Conservation (phyloP, 2,329 filamentous ascomycete species). For the Arthrocladium fulminans region DNA sequence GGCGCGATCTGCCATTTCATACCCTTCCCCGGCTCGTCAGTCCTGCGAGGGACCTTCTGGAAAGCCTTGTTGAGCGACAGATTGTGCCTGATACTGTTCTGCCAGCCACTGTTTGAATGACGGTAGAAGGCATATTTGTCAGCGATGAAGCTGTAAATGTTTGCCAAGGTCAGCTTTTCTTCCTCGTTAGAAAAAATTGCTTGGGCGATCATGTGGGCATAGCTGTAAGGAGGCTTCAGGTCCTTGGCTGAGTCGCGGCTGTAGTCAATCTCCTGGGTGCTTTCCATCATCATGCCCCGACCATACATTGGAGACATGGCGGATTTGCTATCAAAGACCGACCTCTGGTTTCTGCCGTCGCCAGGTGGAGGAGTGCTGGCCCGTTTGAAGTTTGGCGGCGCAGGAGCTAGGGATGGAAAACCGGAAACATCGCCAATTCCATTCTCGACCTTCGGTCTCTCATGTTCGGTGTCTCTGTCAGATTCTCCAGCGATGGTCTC, state of each 20-base stretch:
- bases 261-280: slow-evolving; percentile 45
- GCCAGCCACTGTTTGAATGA: slow-evolving; percentile 79
- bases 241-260: slow-evolving; percentile 78
- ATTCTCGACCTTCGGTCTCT: slow-evolving; percentile 11
- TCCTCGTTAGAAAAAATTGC: slow-evolving; percentile 81
- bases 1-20: slow-evolving; percentile 98
- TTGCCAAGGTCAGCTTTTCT: slow-evolving; percentile 80
- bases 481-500: slow-evolving; percentile 32
- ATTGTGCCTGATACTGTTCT: slow-evolving; percentile 97
- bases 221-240: slow-evolving; percentile 91
- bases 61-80: slow-evolving; percentile 91
- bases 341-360: slow-evolving; percentile 23
- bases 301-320: slow-evolving; percentile 42
- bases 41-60: slow-evolving; percentile 82
- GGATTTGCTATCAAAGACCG: slow-evolving; percentile 28
- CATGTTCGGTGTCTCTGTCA: slow-evolving; percentile 30
- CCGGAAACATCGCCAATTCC: slow-evolving; percentile 6
- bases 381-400: slow-evolving; percentile 36
- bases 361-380: slow-evolving; percentile 26
- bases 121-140: slow-evolving; percentile 89
- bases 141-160: slow-evolving; percentile 91
- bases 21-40: slow-evolving; percentile 92
- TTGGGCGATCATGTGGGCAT: slow-evolving; percentile 93
- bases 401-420: slow-evolving; percentile 31
- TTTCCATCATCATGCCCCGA: slow-evolving; percentile 46